A percentile compares a stretch with the other conserved stretches of the same genome.
Evolutionary conservation across 306 rosid species (phyloP).

Genomic region (Lathyrus oleraceus): DNA sequence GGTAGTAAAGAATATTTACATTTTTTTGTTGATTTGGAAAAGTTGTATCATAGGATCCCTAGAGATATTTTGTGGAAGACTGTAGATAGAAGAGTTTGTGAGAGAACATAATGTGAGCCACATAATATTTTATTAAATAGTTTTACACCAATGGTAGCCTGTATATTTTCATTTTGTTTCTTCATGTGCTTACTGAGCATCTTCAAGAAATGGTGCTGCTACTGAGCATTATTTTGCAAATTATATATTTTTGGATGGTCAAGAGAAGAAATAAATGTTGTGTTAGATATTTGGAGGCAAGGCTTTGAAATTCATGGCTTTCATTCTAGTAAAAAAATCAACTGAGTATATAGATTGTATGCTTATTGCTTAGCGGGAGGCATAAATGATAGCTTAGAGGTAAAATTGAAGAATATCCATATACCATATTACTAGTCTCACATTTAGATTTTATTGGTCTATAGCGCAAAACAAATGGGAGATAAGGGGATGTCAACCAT

Average conservation of each 20-base stretch:
- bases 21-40: background rate
- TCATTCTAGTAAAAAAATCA: background rate
- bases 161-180: background rate
- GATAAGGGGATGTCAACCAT: background rate
- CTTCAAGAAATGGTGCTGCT: background rate
- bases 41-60: background rate
- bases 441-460: background rate
- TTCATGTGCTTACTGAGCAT: background rate
- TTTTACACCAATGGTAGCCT: background rate
- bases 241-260: background rate
- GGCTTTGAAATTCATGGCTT: background rate
- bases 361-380: background rate
- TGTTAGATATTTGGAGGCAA: background rate
- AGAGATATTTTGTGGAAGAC: background rate
- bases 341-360: background rate
- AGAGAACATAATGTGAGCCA: background rate
- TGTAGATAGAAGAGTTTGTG: background rate
- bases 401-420: no score
- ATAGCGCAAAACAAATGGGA: background rate
- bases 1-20: background rate
- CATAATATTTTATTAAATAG: background rate
- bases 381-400: background rate
- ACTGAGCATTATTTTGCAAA: background rate
- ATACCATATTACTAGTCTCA: background rate
- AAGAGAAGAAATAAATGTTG: background rate